Conservation (phyloP, 805 yeast genomes). For the Suhomyces emberorum region DNA sequence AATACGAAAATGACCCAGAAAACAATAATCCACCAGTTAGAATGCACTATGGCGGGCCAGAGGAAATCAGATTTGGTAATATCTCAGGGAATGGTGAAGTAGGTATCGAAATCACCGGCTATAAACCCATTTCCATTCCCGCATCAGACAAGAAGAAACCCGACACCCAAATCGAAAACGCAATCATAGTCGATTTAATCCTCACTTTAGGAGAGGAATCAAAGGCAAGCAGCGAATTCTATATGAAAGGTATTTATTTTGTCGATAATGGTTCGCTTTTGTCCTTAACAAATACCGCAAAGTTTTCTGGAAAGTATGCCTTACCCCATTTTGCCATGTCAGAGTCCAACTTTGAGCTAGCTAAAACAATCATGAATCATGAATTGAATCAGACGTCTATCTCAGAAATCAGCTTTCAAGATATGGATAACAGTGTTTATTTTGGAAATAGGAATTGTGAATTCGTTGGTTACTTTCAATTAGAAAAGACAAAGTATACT, state of each 20-base stretch:
- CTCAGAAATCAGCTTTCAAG: constrained; percentile 29
- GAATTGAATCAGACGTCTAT: constrained; percentile 38
- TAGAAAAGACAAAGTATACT: constrained; percentile 56
- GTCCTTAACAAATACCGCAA: constrained; percentile 58
- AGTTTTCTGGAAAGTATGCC: constrained; percentile 58
- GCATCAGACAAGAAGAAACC: not conserved
- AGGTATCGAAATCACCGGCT: not conserved
- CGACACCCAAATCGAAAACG: constrained; percentile 18
- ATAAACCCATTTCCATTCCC: not conserved
- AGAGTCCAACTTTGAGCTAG: constrained; percentile 39
- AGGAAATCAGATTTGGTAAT: constrained; percentile 22
- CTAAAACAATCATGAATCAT: constrained; percentile 44
- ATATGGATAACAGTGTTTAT: constrained; percentile 33
- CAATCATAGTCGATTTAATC: constrained; percentile 28
- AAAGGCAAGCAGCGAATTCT: constrained; percentile 48
- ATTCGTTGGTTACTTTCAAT: constrained; percentile 62
- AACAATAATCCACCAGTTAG: constrained; percentile 16
- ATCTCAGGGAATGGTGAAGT: constrained; percentile 25
- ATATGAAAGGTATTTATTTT: constrained; percentile 61
- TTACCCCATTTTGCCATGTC: constrained; percentile 52
- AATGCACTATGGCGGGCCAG: constrained; percentile 5
- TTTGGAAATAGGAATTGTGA: constrained; percentile 57
- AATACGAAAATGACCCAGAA: constrained; percentile 27
- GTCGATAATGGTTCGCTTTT: constrained; percentile 63
- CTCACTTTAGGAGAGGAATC: constrained; percentile 46